Percentiles rank a stretch among this genome's conserved stretches.
Evolutionary conservation across 306 rosid species (phyloP).

Genomic region (Prinsepia uniflora): DNA sequence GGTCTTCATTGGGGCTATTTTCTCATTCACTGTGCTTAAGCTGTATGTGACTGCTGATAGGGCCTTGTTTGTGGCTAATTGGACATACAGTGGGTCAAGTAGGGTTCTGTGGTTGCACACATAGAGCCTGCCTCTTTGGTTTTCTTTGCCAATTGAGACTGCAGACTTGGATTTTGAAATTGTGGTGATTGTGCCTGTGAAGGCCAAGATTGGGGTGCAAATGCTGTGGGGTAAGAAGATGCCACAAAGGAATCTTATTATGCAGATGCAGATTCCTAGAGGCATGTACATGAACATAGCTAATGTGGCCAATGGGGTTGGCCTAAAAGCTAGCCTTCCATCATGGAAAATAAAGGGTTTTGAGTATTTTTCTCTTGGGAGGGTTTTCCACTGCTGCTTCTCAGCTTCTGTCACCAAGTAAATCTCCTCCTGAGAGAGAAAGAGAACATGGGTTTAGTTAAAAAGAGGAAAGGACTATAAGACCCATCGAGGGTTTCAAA

Average conservation of each 20-base stretch:
- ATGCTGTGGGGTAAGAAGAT: conserved; percentile 36
- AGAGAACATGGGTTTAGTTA: neutral
- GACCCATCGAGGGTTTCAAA: no score
- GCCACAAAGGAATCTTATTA: conserved; percentile 37
- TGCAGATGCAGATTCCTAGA: conserved; percentile 39
- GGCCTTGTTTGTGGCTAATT: conserved; percentile 32
- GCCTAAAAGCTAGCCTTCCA: conserved; percentile 67
- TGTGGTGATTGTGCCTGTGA: conserved; percentile 47
- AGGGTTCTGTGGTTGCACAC: conserved; percentile 79
- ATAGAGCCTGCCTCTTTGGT: conserved; percentile 42
- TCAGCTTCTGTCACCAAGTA: conserved; percentile 46
- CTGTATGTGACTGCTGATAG: conserved; percentile 59
- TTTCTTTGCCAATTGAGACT: neutral
- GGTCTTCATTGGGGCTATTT: conserved; percentile 50
- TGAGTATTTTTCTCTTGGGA: conserved; percentile 52
- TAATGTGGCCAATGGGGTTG: conserved; percentile 41
- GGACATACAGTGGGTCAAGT: conserved; percentile 59
- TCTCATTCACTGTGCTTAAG: conserved; percentile 47
- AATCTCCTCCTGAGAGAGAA: conserved; percentile 36
- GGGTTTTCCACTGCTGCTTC: conserved; percentile 47
- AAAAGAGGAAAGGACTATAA: neutral
- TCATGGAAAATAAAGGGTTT: conserved; percentile 69
- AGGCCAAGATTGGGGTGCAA: conserved; percentile 47
- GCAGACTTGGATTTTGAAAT: conserved; percentile 14
- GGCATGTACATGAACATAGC: conserved; percentile 65